phyloP scores from a whole-genome alignment of 148 eudicot species.

The Spergularia marina region DNA sequence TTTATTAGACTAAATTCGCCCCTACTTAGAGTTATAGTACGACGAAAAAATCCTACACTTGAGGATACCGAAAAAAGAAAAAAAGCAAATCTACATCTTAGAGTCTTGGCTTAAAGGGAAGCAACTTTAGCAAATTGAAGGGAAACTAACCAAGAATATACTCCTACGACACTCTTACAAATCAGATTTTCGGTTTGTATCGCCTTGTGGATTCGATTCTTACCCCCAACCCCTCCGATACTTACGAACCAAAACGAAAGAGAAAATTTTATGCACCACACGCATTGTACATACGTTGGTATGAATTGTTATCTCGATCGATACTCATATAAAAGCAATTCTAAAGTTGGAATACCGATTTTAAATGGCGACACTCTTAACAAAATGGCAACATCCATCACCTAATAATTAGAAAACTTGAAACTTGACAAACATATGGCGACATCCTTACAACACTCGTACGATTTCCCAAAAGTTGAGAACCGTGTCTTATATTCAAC shows the following conservation, averaged over 20 bases:
- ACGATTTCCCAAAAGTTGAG: background rate
- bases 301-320: background rate
- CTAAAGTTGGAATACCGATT: background rate
- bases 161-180: too few species aligned
- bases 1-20: too few species aligned
- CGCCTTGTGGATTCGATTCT: background rate
- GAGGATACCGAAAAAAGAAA: too few species aligned
- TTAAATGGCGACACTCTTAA: conserved; percentile 20
- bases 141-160: too few species aligned
- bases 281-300: background rate
- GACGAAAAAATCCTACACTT: too few species aligned
- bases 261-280: background rate
- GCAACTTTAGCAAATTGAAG: too few species aligned
- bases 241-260: background rate
- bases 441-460: conserved; percentile 33
- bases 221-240: background rate
- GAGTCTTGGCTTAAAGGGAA: too few species aligned
- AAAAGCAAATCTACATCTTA: too few species aligned
- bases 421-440: conserved; percentile 22
- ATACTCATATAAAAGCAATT: background rate
- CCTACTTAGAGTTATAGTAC: too few species aligned
- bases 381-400: conserved; percentile 33
- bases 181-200: too few species aligned
- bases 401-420: background rate
- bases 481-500: background rate